phyloP scores from a whole-genome alignment of 176 grass and related monocot genomes.

The Aegilops umbellulata region DNA sequence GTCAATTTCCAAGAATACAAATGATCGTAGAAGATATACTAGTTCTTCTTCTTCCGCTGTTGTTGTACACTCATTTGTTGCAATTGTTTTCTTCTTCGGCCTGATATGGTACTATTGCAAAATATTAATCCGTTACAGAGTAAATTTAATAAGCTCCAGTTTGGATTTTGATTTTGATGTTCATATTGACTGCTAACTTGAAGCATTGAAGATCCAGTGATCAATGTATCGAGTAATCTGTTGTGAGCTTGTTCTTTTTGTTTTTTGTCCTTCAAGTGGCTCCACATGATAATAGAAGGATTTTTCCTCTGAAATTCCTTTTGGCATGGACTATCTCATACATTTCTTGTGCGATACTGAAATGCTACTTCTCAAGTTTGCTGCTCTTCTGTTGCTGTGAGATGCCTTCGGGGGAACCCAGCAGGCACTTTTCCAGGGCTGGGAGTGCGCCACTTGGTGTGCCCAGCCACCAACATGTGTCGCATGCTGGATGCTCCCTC shows the following conservation, averaged over 20 bases:
- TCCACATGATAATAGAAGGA: background rate
- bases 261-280: too few species aligned
- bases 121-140: background rate
- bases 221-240: background rate
- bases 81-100: background rate
- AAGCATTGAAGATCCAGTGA: background rate
- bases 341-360: background rate
- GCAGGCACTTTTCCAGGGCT: too few species aligned
- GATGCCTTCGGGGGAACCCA: too few species aligned
- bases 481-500: too few species aligned
- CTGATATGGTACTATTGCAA: background rate
- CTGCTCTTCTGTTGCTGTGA: too few species aligned
- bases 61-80: conserved; percentile 25
- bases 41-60: background rate
- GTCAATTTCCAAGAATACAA: conserved; percentile 95
- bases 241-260: background rate
- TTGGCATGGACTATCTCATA: background rate
- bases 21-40: conserved; percentile 35
- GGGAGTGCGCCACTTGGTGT: too few species aligned
- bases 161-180: background rate
- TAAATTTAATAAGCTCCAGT: background rate
- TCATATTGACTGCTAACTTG: background rate
- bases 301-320: background rate
- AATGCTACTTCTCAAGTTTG: background rate
- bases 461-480: too few species aligned